Conservation (phyloP, 2,329 filamentous ascomycete genomes). For the Apiospora pterosperma region DNA sequence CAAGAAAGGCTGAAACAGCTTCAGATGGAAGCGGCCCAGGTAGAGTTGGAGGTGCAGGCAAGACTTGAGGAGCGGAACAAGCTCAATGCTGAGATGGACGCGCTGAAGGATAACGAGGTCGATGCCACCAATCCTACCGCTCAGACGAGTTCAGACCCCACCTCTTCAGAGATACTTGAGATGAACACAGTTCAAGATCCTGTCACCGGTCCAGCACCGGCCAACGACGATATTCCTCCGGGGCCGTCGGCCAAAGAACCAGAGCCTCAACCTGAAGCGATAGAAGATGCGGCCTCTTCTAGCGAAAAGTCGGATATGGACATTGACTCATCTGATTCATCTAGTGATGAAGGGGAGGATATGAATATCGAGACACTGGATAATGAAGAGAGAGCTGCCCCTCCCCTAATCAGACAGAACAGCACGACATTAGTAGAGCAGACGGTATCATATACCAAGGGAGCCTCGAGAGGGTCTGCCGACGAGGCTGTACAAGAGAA, state of each 20-base stretch:
- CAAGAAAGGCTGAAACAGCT: constrained; percentile 43
- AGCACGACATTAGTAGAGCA: neutral
- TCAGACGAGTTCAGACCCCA: neutral
- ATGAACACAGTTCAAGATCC: neutral
- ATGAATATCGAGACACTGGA: neutral
- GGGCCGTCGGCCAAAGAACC: neutral
- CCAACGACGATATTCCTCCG: neutral
- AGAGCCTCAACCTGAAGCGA: neutral
- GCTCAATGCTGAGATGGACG: constrained; percentile 15
- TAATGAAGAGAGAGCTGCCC: neutral
- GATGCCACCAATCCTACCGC: neutral
- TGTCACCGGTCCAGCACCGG: neutral
- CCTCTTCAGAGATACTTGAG: neutral
- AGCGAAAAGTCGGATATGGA: constrained; percentile 10
- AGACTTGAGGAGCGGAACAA: constrained; percentile 29
- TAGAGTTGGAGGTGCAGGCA: constrained; percentile 44
- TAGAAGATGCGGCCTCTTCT: neutral
- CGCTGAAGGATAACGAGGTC: neutral
- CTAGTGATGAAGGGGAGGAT: neutral
- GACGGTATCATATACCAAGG: neutral
- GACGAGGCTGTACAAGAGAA: neutral
- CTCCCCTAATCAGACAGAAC: neutral
- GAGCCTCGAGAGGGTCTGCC: neutral
- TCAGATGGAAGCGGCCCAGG: constrained; percentile 42
- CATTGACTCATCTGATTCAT: constrained; percentile 8